phyloP scores from a whole-genome alignment of 2,329 filamentous ascomycete genomes.

The Pseudogymnoascus sp. region DNA sequence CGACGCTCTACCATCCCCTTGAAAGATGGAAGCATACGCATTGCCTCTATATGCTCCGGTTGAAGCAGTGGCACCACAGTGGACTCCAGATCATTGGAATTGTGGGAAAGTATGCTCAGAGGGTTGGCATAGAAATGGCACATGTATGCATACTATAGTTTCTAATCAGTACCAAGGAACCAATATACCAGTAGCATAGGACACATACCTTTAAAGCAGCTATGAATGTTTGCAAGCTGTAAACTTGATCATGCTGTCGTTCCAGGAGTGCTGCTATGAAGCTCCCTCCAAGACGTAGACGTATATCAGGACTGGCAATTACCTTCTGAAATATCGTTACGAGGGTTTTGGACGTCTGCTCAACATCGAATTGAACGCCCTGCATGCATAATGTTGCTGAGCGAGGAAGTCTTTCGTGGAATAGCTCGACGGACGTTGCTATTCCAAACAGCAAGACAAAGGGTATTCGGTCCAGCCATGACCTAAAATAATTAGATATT shows the following conservation, averaged over 20 bases:
- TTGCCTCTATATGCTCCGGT: conserved; percentile 56
- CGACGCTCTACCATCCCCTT: conserved; percentile 44
- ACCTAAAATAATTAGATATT: conserved; percentile 30
- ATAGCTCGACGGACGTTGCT: conserved; percentile 72
- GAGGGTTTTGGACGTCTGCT: conserved; percentile 62
- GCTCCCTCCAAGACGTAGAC: conserved; percentile 56
- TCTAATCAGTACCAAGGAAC: conserved; percentile 14
- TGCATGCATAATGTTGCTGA: conserved; percentile 59
- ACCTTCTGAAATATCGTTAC: conserved; percentile 64
- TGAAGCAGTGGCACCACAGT: conserved; percentile 37
- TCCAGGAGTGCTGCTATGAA: conserved; percentile 59
- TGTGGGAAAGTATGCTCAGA: conserved; percentile 55
- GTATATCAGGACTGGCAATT: conserved; percentile 49
- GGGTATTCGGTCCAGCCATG: conserved; percentile 68
- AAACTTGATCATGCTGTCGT: conserved; percentile 69
- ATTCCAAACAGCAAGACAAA: conserved; percentile 74
- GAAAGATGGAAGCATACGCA: conserved; percentile 65
- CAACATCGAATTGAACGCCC: conserved; percentile 70
- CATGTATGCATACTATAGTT: conserved; percentile 69
- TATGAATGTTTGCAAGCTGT: conserved; percentile 66
- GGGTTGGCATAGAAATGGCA: conserved; percentile 77
- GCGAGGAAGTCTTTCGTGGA: conserved; percentile 66
- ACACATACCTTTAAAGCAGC: conserved; percentile 56
- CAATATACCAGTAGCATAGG: neutral
- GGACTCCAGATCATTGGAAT: conserved; percentile 25